Percentiles rank a stretch among this genome's conserved stretches.
Conservation (phyloP, 768 basidiomycete genomes). For the Amanita muscaria region DNA sequence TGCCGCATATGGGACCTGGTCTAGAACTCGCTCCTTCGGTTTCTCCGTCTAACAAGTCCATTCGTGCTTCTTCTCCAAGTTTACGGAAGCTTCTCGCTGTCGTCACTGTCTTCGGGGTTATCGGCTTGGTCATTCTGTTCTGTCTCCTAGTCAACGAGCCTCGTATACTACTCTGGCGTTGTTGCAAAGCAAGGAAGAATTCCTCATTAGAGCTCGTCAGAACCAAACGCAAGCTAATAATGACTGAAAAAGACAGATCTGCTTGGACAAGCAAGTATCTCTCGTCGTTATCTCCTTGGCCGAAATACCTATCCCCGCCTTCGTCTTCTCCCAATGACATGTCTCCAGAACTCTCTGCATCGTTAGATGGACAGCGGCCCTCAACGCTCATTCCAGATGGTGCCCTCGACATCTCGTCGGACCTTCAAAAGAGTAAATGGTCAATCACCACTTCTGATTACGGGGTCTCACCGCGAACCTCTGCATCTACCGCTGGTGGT, state of each 20-base stretch:
- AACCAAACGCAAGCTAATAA: neutral
- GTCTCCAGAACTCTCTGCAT: no score
- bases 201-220: neutral
- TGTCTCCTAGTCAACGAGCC: conserved; percentile 6
- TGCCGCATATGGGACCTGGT: conserved; percentile 4
- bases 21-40: conserved; percentile 1
- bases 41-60: neutral
- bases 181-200: neutral
- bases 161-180: neutral
- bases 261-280: no score
- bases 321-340: no score
- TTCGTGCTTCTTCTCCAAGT: conserved; percentile 3
- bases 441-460: conserved; percentile 8
- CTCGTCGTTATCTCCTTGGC: no score
- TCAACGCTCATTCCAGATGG: no score
- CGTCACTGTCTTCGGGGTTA: neutral
- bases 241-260: neutral
- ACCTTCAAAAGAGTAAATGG: conserved; percentile 7
- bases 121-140: conserved; percentile 4
- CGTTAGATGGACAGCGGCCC: no score
- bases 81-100: conserved; percentile 7
- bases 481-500: neutral
- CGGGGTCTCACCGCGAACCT: conserved; percentile 3
- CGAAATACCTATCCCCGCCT: no score
- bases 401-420: no score